Conservation (phyloP, 2,329 filamentous ascomycete genomes). For the Xylariaceae sp. region DNA sequence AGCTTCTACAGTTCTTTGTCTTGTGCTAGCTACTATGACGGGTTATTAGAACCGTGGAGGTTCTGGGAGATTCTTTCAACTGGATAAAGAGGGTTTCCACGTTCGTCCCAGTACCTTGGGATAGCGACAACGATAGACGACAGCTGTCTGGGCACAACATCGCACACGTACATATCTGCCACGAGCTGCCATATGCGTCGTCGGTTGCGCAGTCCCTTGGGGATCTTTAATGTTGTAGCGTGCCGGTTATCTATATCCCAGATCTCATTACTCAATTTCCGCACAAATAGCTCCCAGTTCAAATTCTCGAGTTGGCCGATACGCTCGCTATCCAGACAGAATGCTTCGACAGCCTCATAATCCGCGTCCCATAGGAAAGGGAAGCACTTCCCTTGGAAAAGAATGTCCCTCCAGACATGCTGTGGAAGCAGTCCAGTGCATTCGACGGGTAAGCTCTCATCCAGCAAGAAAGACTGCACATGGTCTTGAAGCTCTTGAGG, state of each 20-base stretch:
- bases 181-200: constrained; percentile 32
- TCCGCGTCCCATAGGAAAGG: constrained; percentile 30
- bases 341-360: constrained; percentile 1
- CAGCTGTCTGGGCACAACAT: constrained; percentile 22
- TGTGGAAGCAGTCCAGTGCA: constrained; percentile 30
- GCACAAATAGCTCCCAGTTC: constrained; percentile 33
- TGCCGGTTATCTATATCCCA: constrained; percentile 18
- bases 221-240: constrained; percentile 14
- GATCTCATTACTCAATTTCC: constrained; percentile 26
- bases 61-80: too few species aligned
- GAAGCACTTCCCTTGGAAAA: constrained; percentile 22
- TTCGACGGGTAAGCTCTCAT: constrained; percentile 9
- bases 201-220: constrained; percentile 28
- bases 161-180: constrained; percentile 33
- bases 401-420: constrained; percentile 28
- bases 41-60: too few species aligned
- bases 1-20: too few species aligned
- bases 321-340: too few species aligned
- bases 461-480: neutral
- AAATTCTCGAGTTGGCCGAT: constrained; percentile 1
- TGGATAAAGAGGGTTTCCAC: too few species aligned
- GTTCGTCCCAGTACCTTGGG: constrained; percentile 33
- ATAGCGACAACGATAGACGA: constrained; percentile 12
- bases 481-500: neutral
- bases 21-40: too few species aligned